These are phyloP conservation scores for Dillenia turbinata DNA, from an alignment of 164 flowering plant genomes.

Conservation along the genomic window DNA sequence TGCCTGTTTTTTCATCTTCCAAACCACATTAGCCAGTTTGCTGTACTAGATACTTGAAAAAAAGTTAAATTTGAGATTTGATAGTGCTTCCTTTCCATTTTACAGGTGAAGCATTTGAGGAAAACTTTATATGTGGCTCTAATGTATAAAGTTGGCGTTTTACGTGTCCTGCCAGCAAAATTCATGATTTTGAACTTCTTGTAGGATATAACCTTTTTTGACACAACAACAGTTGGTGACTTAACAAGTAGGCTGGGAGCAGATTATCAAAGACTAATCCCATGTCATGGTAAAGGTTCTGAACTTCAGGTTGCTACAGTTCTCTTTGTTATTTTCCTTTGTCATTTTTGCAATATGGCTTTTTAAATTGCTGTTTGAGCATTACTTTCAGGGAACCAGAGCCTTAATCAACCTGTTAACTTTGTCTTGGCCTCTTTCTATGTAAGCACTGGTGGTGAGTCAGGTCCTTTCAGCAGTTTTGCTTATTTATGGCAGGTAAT, in stretches of 20 bases:
- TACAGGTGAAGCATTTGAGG: conserved; percentile 29
- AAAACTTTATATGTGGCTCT: conserved; percentile 55
- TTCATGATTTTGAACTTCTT: conserved; percentile 8
- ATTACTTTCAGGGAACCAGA: conserved; percentile 39
- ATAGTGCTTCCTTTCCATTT: no score
- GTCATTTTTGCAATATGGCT: background rate
- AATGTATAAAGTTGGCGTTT: conserved; percentile 60
- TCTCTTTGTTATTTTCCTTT: background rate
- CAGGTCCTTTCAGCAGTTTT: no score
- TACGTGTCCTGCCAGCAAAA: background rate
- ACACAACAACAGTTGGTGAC: conserved; percentile 82
- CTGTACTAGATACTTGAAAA: no score
- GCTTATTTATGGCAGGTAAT: no score
- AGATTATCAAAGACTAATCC: conserved; percentile 89
- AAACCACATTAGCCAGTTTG: no score
- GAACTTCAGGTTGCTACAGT: conserved; percentile 71
- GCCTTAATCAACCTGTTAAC: conserved; percentile 20
- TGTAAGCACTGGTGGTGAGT: no score
- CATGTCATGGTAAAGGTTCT: conserved; percentile 86
- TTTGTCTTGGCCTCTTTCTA: no score
- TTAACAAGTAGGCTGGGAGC: conserved; percentile 95
- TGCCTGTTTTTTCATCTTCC: no score
- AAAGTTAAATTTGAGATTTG: no score
- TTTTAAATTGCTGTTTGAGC: conserved; percentile 13
- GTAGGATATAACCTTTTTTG: conserved; percentile 92